Percentiles rank a stretch among this genome's conserved stretches.
phyloP scores from a whole-genome alignment of 805 yeast genomes.

The Schizosaccharomyces octosporus region DNA sequence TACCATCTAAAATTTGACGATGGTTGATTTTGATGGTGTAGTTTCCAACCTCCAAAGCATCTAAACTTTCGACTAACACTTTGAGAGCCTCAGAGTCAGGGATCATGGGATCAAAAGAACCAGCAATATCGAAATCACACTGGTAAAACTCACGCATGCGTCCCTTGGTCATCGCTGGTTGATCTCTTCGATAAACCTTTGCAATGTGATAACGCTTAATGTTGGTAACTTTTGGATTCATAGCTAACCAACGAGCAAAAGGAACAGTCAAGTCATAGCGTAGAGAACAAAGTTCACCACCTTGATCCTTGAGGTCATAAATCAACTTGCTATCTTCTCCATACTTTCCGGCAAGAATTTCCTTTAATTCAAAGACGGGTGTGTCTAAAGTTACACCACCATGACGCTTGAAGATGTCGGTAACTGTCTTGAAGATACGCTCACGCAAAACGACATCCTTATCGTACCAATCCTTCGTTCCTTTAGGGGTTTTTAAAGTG shows the following conservation, averaged over 20 bases:
- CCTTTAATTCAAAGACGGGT: conserved; percentile 90
- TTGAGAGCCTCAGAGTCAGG: conserved; percentile 83
- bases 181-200: conserved; percentile 95
- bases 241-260: conserved; percentile 89
- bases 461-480: conserved; percentile 89
- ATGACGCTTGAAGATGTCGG: conserved; percentile 65
- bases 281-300: conserved; percentile 88
- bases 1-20: conserved; percentile 87
- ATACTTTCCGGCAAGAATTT: conserved; percentile 85
- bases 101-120: conserved; percentile 75
- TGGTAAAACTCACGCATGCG: conserved; percentile 98
- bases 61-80: conserved; percentile 62
- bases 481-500: conserved; percentile 71
- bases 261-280: conserved; percentile 96
- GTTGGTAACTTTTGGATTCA: conserved; percentile 57
- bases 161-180: conserved; percentile 99
- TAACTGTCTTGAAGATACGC: conserved; percentile 52
- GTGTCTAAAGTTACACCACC: conserved; percentile 98
- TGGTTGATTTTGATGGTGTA: conserved; percentile 85
- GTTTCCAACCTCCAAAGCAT: conserved; percentile 59
- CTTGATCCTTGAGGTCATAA: conserved; percentile 91
- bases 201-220: conserved; percentile 94
- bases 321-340: conserved; percentile 96
- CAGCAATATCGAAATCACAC: conserved; percentile 96
- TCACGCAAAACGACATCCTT: conserved; percentile 89